A percentile compares a stretch with the other conserved stretches of the same genome.
These are phyloP conservation scores for Acer campestre DNA, from an alignment of 345 rosid genomes.

Conservation along the genomic window DNA sequence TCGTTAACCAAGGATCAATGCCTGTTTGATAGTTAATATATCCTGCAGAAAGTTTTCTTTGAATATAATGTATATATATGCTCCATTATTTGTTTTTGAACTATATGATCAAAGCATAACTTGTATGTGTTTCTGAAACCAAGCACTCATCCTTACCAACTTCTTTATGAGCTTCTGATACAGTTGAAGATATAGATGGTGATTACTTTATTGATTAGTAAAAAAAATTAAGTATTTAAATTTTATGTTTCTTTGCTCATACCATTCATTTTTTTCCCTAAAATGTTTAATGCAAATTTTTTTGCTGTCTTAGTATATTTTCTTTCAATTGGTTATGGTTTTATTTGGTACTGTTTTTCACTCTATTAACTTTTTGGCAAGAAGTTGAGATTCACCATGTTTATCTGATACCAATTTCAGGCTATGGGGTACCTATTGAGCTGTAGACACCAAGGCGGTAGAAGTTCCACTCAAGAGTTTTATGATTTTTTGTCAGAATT, in stretches of 20 bases:
- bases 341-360: neutral
- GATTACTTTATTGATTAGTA: neutral
- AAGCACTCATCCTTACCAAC: neutral
- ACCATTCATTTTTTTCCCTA: neutral
- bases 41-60: neutral
- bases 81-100: neutral
- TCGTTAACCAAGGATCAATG: constrained; percentile 1
- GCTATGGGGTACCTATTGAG: constrained; percentile 80
- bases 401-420: constrained; percentile 40
- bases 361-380: constrained; percentile 1
- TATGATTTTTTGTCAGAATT: constrained; percentile 65
- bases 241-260: neutral
- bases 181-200: neutral
- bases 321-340: neutral
- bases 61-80: neutral
- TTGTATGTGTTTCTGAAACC: neutral
- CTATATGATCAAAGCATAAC: neutral
- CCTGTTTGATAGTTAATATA: neutral
- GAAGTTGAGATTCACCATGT: neutral
- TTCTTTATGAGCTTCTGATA: neutral
- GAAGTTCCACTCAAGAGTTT: constrained; percentile 68
- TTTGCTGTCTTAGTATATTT: neutral
- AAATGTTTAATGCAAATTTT: neutral
- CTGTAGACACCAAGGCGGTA: constrained; percentile 60
- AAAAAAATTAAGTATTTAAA: neutral